A percentile compares a stretch with the other conserved stretches of the same genome.
Conservation (phyloP, 768 basidiomycete species). For the Naematelia encephala region DNA sequence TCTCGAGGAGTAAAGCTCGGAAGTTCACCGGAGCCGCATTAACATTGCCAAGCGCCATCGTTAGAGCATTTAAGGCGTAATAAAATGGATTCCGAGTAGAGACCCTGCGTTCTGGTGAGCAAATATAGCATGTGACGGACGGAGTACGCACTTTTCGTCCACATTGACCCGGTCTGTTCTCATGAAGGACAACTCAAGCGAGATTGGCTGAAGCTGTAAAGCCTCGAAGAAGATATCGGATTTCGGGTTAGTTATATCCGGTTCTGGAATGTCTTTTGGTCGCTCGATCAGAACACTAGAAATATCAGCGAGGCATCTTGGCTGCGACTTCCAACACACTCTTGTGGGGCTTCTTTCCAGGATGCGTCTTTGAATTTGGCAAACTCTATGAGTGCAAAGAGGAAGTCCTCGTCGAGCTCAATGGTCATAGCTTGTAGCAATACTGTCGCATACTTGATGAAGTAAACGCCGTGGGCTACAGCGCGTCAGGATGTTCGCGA, state of each 20-base stretch:
- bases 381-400: constrained; percentile 88
- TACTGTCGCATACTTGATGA: constrained; percentile 94
- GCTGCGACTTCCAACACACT: constrained; percentile 57
- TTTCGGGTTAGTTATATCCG: constrained; percentile 53
- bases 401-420: constrained; percentile 93
- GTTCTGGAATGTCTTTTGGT: constrained; percentile 59
- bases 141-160: constrained; percentile 73
- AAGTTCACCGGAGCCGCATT: constrained; percentile 92
- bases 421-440: constrained; percentile 90
- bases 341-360: constrained; percentile 73
- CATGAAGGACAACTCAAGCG: constrained; percentile 92
- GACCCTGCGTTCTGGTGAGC: constrained; percentile 22
- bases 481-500: constrained; percentile 11
- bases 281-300: constrained; percentile 69
- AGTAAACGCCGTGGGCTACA: constrained; percentile 93
- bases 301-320: constrained; percentile 3
- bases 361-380: constrained; percentile 85
- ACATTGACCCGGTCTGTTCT: constrained; percentile 88
- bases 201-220: constrained; percentile 89
- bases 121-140: neutral
- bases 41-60: constrained; percentile 95
- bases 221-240: constrained; percentile 92
- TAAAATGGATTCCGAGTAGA: constrained; percentile 77
- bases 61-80: constrained; percentile 86
- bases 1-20: constrained; percentile 90